Percentiles rank a stretch among this genome's conserved stretches.
phyloP scores from a whole-genome alignment of 768 basidiomycete genomes.

The Termitomyces titanicus region DNA sequence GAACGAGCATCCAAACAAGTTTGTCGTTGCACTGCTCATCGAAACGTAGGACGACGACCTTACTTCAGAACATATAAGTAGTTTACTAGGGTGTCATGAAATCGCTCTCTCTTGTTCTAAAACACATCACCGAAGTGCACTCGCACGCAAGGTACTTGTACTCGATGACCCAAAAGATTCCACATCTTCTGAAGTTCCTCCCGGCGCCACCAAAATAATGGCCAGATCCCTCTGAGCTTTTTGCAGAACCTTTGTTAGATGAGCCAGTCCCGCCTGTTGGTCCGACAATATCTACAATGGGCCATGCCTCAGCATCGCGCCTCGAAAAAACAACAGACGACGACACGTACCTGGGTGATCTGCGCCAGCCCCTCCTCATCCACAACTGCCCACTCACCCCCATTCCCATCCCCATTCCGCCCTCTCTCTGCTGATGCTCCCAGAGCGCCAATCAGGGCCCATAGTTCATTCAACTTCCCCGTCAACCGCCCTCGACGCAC shows the following conservation, averaged over 20 bases:
- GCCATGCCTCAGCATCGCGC: background rate
- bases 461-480: conserved; percentile 77
- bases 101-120: too few relatives aligned
- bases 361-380: conserved; percentile 81
- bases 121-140: conserved; percentile 27
- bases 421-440: conserved; percentile 56
- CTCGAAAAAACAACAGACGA: background rate
- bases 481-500: conserved; percentile 59
- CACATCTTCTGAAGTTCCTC: conserved; percentile 11
- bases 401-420: conserved; percentile 36
- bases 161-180: conserved; percentile 31
- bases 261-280: conserved; percentile 77
- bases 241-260: conserved; percentile 74
- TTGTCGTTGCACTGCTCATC: too few relatives aligned
- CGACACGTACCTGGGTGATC: conserved; percentile 57
- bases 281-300: conserved; percentile 64
- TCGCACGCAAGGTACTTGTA: conserved; percentile 32
- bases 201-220: conserved; percentile 53
- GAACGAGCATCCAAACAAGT: too few relatives aligned
- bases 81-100: too few relatives aligned
- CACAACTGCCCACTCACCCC: conserved; percentile 75
- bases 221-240: conserved; percentile 60
- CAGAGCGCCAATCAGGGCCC: too few relatives aligned
- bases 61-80: too few relatives aligned
- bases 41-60: too few relatives aligned